Evolutionary conservation across 202 grass and related monocot genomes (phyloP).

Genomic region (Dendrocalamus latiflorus): DNA sequence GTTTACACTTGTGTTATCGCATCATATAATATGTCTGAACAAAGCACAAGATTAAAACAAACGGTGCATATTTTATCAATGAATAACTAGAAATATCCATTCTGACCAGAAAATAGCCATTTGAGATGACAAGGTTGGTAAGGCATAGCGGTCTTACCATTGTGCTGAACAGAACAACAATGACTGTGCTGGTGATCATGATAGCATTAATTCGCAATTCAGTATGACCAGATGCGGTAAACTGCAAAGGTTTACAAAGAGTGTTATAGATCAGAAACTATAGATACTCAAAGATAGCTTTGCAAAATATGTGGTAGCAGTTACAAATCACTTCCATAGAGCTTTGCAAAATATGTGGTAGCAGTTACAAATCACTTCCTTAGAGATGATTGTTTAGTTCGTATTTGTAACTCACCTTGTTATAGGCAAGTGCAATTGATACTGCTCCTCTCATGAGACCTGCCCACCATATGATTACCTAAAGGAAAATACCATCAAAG

Average conservation of each 20-base stretch:
- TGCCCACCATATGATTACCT: slow-evolving; percentile 93
- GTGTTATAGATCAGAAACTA: slow-evolving; percentile 19
- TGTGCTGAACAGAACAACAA: slow-evolving; percentile 97
- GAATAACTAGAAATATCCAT: not conserved
- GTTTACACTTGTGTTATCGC: not conserved
- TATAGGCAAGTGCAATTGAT: slow-evolving; percentile 97
- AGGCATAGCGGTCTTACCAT: slow-evolving; percentile 45
- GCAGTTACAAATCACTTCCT: slow-evolving; percentile 10
- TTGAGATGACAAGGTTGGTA: not conserved
- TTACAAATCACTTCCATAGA: slow-evolving; percentile 18
- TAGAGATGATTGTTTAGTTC: slow-evolving; percentile 5
- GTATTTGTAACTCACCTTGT: slow-evolving; percentile 50
- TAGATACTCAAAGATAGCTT: slow-evolving; percentile 6
- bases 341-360: not conserved
- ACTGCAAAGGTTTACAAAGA: slow-evolving; percentile 55
- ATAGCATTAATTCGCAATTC: slow-evolving; percentile 56
- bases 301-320: not conserved
- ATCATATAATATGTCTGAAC: not conserved
- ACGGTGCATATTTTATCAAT: not conserved
- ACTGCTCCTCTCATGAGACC: slow-evolving; percentile 99
- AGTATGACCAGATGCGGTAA: slow-evolving; percentile 65
- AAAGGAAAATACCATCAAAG: slow-evolving; percentile 17
- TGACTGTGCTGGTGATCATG: slow-evolving; percentile 95
- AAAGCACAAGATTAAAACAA: not conserved
- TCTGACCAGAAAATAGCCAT: not conserved